Conservation (phyloP, 441 rosid species). For the Brassica hybrid region DNA sequence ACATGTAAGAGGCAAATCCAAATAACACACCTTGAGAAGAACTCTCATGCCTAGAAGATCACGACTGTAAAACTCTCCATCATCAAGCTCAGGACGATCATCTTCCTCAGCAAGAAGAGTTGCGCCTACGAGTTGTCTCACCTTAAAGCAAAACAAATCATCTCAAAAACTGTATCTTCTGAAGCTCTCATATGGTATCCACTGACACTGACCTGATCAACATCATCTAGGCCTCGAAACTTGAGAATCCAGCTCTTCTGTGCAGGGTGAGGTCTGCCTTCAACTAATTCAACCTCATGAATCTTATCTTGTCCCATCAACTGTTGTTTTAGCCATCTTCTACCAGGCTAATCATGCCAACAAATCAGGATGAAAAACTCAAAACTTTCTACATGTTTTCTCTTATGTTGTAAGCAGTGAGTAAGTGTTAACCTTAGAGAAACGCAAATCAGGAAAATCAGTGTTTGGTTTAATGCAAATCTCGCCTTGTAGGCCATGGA, state of each 20-base stretch:
- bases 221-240: conserved; percentile 68
- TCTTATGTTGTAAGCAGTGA: not conserved
- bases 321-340: conserved; percentile 83
- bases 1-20: not conserved
- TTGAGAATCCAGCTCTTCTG: conserved; percentile 86
- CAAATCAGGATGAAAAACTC: not conserved
- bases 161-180: not conserved
- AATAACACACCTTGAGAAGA: conserved; percentile 64
- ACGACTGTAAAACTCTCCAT: conserved; percentile 79
- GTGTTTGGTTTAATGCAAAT: conserved; percentile 75
- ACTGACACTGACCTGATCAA: conserved; percentile 59
- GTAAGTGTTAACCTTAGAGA: conserved; percentile 55
- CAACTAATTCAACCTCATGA: conserved; percentile 75
- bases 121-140: conserved; percentile 83
- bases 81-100: conserved; percentile 83
- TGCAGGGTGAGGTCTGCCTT: conserved; percentile 80
- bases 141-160: conserved; percentile 47
- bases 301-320: conserved; percentile 63
- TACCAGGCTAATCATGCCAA: conserved; percentile 69
- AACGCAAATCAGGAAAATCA: conserved; percentile 86
- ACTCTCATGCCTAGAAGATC: conserved; percentile 93
- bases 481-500: conserved; percentile 89
- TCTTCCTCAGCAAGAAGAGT: conserved; percentile 76
- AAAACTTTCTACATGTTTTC: not conserved
- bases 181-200: not conserved